phyloP scores from a whole-genome alignment of 2,329 filamentous ascomycete genomes.

The Arthrobotrys entomopaga region DNA sequence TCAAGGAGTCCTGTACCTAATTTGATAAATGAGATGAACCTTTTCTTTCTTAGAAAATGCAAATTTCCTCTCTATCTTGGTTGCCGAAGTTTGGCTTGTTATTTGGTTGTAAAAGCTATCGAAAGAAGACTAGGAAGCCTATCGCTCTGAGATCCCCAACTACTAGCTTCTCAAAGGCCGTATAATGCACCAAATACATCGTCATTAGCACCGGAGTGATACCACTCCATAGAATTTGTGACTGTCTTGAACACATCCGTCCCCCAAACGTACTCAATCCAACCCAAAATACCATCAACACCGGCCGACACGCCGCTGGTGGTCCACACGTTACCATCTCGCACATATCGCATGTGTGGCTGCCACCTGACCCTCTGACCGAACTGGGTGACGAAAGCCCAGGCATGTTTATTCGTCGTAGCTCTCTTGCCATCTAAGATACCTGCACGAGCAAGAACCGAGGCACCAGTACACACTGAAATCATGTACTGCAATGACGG shows the following conservation, averaged over 20 bases:
- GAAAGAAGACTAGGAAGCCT: too few species aligned
- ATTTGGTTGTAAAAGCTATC: too few species aligned
- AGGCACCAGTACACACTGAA: conserved; percentile 62
- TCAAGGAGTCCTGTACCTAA: too few species aligned
- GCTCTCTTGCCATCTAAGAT: conserved; percentile 64
- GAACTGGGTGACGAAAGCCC: conserved; percentile 59
- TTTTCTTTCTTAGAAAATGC: too few species aligned
- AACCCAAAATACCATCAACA: conserved; percentile 64
- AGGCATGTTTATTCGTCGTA: conserved; percentile 63
- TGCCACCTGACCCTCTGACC: conserved; percentile 65
- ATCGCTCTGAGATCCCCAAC: background rate
- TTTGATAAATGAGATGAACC: too few species aligned
- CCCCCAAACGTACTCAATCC: conserved; percentile 62
- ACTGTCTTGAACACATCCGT: conserved; percentile 58
- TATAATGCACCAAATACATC: conserved; percentile 47
- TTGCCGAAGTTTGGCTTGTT: too few species aligned
- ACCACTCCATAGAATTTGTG: conserved; percentile 59
- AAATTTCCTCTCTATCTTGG: too few species aligned
- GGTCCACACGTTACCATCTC: conserved; percentile 66
- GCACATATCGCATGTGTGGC: conserved; percentile 64
- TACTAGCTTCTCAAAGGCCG: conserved; percentile 24
- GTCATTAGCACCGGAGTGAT: conserved; percentile 44
- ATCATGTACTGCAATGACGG: conserved; percentile 59
- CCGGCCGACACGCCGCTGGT: conserved; percentile 64
- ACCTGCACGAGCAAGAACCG: conserved; percentile 60